These are phyloP conservation scores for Rhizoclosmatium globosum DNA, from an alignment of 192 early-diverging fungal species.

Conservation along the genomic window DNA sequence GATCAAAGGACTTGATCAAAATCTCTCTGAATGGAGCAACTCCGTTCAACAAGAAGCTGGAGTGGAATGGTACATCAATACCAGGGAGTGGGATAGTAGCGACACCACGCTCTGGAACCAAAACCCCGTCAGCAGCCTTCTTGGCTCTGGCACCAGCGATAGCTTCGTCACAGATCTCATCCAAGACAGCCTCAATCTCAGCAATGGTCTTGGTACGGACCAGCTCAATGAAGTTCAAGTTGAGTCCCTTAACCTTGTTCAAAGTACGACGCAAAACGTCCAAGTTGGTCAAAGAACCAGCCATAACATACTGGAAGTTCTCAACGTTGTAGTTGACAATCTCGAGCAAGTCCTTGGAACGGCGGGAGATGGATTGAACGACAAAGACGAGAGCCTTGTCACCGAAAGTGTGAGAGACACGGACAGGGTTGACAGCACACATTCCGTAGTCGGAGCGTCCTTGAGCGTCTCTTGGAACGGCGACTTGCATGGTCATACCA, in stretches of 20 bases:
- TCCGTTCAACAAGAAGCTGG: slow-evolving; percentile 89
- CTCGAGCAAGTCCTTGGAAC: slow-evolving; percentile 82
- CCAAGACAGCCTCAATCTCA: slow-evolving; percentile 83
- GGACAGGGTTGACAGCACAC: slow-evolving; percentile 91
- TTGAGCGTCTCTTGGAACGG: slow-evolving; percentile 79
- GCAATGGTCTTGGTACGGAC: slow-evolving; percentile 84
- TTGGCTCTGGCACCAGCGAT: slow-evolving; percentile 73
- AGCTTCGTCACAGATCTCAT: slow-evolving; percentile 77
- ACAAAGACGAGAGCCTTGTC: slow-evolving; percentile 86
- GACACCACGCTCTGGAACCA: slow-evolving; percentile 81
- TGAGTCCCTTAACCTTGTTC: slow-evolving; percentile 86
- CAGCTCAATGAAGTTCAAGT: slow-evolving; percentile 87
- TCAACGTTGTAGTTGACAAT: slow-evolving; percentile 99
- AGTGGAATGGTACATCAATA: slow-evolving; percentile 98
- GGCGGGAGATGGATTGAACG: slow-evolving; percentile 82
- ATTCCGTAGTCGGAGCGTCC: slow-evolving; percentile 94
- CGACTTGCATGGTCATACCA: slow-evolving; percentile 98
- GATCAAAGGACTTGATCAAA: slow-evolving; percentile 84
- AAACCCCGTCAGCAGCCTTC: slow-evolving; percentile 63
- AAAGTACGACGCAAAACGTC: slow-evolving; percentile 84
- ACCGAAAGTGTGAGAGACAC: slow-evolving; percentile 85
- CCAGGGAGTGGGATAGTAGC: slow-evolving; percentile 91
- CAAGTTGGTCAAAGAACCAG: slow-evolving; percentile 83
- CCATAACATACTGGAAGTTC: slow-evolving; percentile 95
- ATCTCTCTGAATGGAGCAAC: slow-evolving; percentile 92